phyloP scores from a whole-genome alignment of 1,284 basidiomycete genomes.

The Austropuccinia psidii region DNA sequence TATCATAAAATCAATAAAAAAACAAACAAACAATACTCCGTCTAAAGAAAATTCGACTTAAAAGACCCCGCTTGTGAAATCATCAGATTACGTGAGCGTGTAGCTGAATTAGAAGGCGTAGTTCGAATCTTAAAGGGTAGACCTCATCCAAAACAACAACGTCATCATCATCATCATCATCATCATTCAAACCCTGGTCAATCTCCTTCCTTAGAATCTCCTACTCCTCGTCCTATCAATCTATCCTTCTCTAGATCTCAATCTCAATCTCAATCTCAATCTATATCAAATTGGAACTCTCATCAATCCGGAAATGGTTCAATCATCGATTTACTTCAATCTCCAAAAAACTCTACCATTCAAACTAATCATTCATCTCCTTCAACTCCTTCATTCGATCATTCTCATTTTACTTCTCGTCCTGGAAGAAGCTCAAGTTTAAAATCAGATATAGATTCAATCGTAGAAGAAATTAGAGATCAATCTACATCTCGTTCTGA shows the following conservation, averaged over 20 bases:
- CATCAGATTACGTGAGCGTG: conserved; percentile 68
- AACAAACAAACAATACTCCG: neutral
- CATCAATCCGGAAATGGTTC: neutral
- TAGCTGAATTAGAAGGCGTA: conserved; percentile 79
- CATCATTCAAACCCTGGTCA: neutral
- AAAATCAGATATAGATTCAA: neutral
- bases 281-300: too few species aligned
- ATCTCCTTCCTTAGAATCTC: neutral
- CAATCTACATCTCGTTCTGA: neutral
- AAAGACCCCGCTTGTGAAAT: conserved; percentile 52
- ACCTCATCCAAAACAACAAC: conserved; percentile 25
- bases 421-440: conserved; percentile 10
- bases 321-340: conserved; percentile 12
- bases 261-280: conserved; percentile 15
- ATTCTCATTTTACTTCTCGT: neutral
- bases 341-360: neutral
- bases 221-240: conserved; percentile 2
- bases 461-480: conserved; percentile 5
- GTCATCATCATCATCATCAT: conserved; percentile 19
- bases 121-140: conserved; percentile 52
- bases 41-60: conserved; percentile 10
- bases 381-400: conserved; percentile 2
- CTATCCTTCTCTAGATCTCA: conserved; percentile 10
- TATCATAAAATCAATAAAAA: neutral
- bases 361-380: conserved; percentile 14